Conservation (phyloP, 1,139 yeast genomes). For the Candida tunisiensis region DNA sequence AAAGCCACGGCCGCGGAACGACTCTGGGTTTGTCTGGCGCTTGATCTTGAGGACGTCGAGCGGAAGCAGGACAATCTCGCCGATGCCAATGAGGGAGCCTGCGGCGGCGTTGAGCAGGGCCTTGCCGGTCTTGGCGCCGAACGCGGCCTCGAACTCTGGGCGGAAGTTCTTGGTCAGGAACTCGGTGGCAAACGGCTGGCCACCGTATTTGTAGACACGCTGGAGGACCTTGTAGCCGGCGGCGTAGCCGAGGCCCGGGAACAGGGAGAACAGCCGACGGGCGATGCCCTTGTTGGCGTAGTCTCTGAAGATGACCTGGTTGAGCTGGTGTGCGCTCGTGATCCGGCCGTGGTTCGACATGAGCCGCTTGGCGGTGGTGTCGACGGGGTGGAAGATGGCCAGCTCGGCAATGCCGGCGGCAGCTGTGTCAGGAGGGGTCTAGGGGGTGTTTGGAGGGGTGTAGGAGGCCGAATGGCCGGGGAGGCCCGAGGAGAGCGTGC, state of each 20-base stretch:
- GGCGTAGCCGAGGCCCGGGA: constrained; percentile 98
- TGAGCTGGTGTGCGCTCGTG: constrained; percentile 45
- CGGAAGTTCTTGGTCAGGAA: constrained; percentile 64
- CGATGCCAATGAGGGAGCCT: constrained; percentile 93
- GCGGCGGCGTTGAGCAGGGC: constrained; percentile 95
- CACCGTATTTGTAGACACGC: constrained; percentile 97
- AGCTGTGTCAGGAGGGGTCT: constrained; percentile 23
- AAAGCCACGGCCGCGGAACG: constrained; percentile 96
- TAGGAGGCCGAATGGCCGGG: neutral
- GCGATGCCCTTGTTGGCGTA: constrained; percentile 58
- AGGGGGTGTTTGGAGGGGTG: neutral
- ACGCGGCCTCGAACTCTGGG: constrained; percentile 48
- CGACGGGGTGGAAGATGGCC: constrained; percentile 97
- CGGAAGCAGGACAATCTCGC: constrained; percentile 91
- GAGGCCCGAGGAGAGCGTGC: neutral
- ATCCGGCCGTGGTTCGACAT: constrained; percentile 86
- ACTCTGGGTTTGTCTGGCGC: constrained; percentile 98
- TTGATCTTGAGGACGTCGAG: constrained; percentile 92
- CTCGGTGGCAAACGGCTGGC: constrained; percentile 97
- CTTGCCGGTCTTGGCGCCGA: constrained; percentile 92
- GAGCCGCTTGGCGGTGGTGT: constrained; percentile 91
- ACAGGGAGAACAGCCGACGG: constrained; percentile 62
- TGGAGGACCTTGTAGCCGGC: constrained; percentile 94
- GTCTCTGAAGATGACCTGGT: constrained; percentile 73
- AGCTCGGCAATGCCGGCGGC: constrained; percentile 95